Evolutionary conservation across 2,329 filamentous ascomycete species (phyloP), one percentile per base, ranked within the genome.

Genomic region (Thelonectria olida): DNA sequence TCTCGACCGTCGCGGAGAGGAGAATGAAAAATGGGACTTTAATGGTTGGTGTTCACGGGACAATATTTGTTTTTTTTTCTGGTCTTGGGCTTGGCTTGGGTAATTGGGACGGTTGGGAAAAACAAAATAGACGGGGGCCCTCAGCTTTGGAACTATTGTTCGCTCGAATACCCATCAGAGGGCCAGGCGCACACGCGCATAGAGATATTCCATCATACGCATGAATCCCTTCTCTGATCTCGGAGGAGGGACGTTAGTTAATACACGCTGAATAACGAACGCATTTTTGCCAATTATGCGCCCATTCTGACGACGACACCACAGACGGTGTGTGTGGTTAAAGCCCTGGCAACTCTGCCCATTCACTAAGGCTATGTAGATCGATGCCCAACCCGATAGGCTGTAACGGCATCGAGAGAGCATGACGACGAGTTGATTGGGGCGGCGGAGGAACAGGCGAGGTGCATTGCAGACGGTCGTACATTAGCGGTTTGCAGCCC

Each of bases 71-170:
- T 67, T 44, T 69, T 56, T 53, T 69, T 71, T 70, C 53, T 70
- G 56, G 54, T 68, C 68, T 70, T 61, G 59, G 47, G 27, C 62
- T 59, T 71, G 52, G 39, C 10, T 42, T 42, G 19, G 39, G 39
- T 20, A 17, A 54, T 55, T 61, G 57, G 66, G 59, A 67, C 55
- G 67, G 67, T 66, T 61, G 67, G 69, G 63, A 72, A 64, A 71
- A 71, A 63, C 65, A 63, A 68, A 69, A 51, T 65, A 71, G 69
- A 70, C 61, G 61, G 68, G 58, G 64, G 57, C 64, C 66, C 68
- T 58, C 61, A 42, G 52, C 51, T 68, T 58, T 57, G 66, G 53
- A 61, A 58, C 64, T 39, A 65, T 62, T 54, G 59, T 64, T 57
- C 61, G 45, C 67, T 61, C 54, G 57, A 55, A 68, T 62, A 65